A percentile compares a stretch with the other conserved stretches of the same genome.
Evolutionary conservation across 805 yeast genomes (phyloP).

Genomic region (Cyberlindnera meyerae): DNA sequence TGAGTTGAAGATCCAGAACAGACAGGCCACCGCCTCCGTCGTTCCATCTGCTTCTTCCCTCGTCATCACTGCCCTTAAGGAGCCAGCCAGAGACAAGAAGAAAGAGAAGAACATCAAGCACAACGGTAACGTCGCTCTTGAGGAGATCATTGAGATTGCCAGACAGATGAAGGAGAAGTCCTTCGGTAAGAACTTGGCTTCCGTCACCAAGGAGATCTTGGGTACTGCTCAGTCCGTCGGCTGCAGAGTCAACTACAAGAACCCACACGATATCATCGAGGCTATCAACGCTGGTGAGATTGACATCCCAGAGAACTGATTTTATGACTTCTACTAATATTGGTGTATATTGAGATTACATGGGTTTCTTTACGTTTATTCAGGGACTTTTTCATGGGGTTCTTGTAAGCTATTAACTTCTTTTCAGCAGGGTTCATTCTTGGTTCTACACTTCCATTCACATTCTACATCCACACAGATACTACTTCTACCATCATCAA

Average conservation of each 20-base stretch:
- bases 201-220: slow-evolving; percentile 96
- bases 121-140: slow-evolving; percentile 97
- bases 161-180: slow-evolving; percentile 97
- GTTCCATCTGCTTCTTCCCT: slow-evolving; percentile 99
- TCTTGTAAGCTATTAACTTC: slow-evolving; percentile 11
- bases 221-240: slow-evolving; percentile 99
- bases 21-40: slow-evolving; percentile 98
- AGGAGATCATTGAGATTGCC: slow-evolving; percentile 95
- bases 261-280: slow-evolving; percentile 98
- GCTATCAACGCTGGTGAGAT: slow-evolving; percentile 98
- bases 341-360: slow-evolving; percentile 22
- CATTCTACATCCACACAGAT: too few relatives aligned
- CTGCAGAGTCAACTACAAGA: slow-evolving; percentile 98
- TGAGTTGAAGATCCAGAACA: slow-evolving; percentile 97
- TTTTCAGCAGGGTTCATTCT: too few relatives aligned
- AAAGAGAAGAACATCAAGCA: slow-evolving; percentile 99
- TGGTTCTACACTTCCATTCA: too few relatives aligned
- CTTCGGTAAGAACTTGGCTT: slow-evolving; percentile 94
- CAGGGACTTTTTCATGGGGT: slow-evolving; percentile 2
- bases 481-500: too few relatives aligned
- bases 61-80: slow-evolving; percentile 98
- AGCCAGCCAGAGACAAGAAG: slow-evolving; percentile 99
- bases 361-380: slow-evolving; percentile 15
- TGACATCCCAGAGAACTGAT: slow-evolving; percentile 79
- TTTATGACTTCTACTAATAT: slow-evolving; percentile 11